These are phyloP conservation scores for Zopfia rhizophila DNA, from an alignment of 2,329 filamentous ascomycete genomes.

Conservation along the genomic window DNA sequence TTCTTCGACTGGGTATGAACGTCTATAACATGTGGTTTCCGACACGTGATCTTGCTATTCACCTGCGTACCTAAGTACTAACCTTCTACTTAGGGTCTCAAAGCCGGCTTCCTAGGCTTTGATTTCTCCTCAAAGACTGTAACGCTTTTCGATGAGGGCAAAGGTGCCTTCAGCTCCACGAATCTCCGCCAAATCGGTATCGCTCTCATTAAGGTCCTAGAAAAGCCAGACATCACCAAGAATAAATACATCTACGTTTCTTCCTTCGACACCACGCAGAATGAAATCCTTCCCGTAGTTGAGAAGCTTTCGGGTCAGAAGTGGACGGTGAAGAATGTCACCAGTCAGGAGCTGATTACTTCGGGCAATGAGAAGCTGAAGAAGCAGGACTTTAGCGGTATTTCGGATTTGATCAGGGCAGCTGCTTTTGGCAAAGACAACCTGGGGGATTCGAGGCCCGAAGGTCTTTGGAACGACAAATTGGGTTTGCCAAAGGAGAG, in stretches of 20 bases:
- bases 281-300: slow-evolving; percentile 63
- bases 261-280: slow-evolving; percentile 68
- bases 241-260: slow-evolving; percentile 69
- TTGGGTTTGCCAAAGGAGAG: slow-evolving; percentile 54
- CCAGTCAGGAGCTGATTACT: slow-evolving; percentile 41
- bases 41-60: not conserved
- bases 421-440: slow-evolving; percentile 27
- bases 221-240: slow-evolving; percentile 61
- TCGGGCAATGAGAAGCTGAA: slow-evolving; percentile 48
- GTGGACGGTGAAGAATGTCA: slow-evolving; percentile 59
- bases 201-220: slow-evolving; percentile 63
- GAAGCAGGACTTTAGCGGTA: slow-evolving; percentile 45
- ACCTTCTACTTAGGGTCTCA: slow-evolving; percentile 54
- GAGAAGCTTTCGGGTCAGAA: slow-evolving; percentile 65
- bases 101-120: slow-evolving; percentile 63
- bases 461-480: slow-evolving; percentile 52
- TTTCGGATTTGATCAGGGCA: slow-evolving; percentile 32
- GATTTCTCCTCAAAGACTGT: slow-evolving; percentile 61
- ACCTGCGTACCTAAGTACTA: not conserved
- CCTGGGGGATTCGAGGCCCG: slow-evolving; percentile 35
- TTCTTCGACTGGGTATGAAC: slow-evolving; percentile 69
- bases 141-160: slow-evolving; percentile 67
- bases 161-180: slow-evolving; percentile 62
- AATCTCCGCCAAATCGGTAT: slow-evolving; percentile 64
- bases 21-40: slow-evolving; percentile 6